These are phyloP conservation scores for Penicillium antarcticum DNA, from an alignment of 495 filamentous ascomycete species.

Conservation along the genomic window DNA sequence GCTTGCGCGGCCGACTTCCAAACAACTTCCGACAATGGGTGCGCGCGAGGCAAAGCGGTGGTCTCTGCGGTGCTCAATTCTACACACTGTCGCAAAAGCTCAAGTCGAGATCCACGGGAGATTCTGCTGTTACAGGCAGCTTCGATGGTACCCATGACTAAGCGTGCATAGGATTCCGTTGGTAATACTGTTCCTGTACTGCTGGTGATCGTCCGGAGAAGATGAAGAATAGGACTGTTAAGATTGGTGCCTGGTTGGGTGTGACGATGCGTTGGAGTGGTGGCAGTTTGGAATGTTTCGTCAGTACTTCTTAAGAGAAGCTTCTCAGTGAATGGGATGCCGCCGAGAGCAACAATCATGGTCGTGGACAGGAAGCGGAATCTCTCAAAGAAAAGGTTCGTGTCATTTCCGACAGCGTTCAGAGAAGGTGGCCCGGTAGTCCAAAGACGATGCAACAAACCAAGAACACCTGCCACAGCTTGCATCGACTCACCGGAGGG, in stretches of 20 bases:
- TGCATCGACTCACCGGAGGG: constrained; percentile 77
- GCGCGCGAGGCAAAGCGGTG: constrained; percentile 2
- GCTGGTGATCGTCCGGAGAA: constrained; percentile 34
- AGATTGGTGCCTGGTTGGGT: constrained; percentile 21
- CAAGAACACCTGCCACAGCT: constrained; percentile 69
- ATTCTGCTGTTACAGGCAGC: constrained; percentile 51
- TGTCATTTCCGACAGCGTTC: constrained; percentile 26
- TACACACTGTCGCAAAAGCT: constrained; percentile 41
- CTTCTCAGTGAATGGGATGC: constrained; percentile 77
- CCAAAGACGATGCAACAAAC: constrained; percentile 68
- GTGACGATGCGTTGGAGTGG: constrained; percentile 46
- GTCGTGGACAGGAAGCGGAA: constrained; percentile 57
- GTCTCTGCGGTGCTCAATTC: constrained; percentile 18
- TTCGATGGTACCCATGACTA: constrained; percentile 38
- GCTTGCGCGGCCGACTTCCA: constrained; percentile 37
- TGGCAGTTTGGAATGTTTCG: constrained; percentile 40
- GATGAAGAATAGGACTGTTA: constrained; percentile 39
- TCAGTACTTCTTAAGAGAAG: constrained; percentile 45
- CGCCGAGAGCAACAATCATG: constrained; percentile 63
- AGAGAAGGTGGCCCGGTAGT: constrained; percentile 34
- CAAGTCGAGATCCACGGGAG: constrained; percentile 43
- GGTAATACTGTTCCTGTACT: constrained; percentile 16
- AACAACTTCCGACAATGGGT: constrained; percentile 20
- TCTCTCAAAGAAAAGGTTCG: constrained; percentile 55
- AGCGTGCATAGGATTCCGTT: constrained; percentile 23